These are phyloP conservation scores for Curvularia lunata DNA, from an alignment of 2,329 filamentous ascomycete species.

Conservation along the genomic window DNA sequence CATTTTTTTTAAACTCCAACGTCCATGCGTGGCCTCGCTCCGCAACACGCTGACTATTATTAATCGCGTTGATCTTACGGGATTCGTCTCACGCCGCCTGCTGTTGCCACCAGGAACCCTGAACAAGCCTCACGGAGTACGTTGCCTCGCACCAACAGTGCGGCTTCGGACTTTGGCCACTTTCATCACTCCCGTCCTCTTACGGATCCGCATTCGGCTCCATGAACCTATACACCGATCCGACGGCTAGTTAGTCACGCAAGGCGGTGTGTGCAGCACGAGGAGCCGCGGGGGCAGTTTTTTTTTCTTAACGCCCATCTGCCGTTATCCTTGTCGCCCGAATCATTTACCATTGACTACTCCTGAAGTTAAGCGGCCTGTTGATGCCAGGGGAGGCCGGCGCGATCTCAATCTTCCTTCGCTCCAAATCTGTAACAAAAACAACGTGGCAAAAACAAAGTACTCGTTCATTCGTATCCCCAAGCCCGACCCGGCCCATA, in stretches of 20 bases:
- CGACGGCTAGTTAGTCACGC: constrained; percentile 10
- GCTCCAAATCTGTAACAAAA: constrained; percentile 12
- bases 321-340: background rate
- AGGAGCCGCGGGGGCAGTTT: constrained; percentile 14
- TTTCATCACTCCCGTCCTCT: constrained; percentile 8
- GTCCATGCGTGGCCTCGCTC: constrained; percentile 20
- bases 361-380: constrained; percentile 13
- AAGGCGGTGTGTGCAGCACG: constrained; percentile 14
- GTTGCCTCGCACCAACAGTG: constrained; percentile 7
- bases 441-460: constrained; percentile 1
- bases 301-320: constrained; percentile 6
- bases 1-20: constrained; percentile 20
- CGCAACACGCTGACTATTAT: constrained; percentile 22
- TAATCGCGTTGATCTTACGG: constrained; percentile 25
- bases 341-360: constrained; percentile 4
- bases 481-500: background rate
- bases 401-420: constrained; percentile 5
- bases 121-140: constrained; percentile 1
- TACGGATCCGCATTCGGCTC: constrained; percentile 16
- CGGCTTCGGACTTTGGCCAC: constrained; percentile 11
- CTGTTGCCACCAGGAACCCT: constrained; percentile 8
- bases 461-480: background rate
- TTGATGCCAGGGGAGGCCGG: constrained; percentile 13
- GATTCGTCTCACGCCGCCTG: constrained; percentile 9
- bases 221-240: constrained; percentile 8